Conservation (phyloP, 176 grass and related monocot species). For the Oryza officinalis region DNA sequence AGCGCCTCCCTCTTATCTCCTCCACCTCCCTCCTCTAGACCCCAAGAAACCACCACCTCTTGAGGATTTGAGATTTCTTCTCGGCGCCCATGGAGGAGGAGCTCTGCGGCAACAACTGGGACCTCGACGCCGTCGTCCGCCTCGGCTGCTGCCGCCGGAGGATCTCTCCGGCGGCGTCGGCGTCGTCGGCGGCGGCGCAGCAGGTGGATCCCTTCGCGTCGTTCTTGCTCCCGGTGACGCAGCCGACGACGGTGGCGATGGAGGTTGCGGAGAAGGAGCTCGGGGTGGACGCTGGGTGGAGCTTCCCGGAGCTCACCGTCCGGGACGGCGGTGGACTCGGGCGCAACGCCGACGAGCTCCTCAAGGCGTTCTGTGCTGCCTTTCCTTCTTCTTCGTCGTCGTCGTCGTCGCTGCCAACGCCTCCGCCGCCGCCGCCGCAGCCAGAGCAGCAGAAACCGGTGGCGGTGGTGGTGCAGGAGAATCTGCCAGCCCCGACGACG, state of each 20-base stretch:
- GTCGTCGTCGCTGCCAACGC: neutral
- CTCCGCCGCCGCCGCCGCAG: neutral
- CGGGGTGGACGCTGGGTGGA: slow-evolving; percentile 14
- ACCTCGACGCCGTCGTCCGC: slow-evolving; percentile 75
- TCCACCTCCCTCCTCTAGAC: neutral
- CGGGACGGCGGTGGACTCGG: neutral
- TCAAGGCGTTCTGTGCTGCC: slow-evolving; percentile 50
- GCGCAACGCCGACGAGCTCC: slow-evolving; percentile 65
- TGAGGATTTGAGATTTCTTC: neutral
- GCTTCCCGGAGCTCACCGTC: slow-evolving; percentile 29
- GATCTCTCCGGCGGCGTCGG: neutral
- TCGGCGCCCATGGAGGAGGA: slow-evolving; percentile 37
- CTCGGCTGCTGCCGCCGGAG: slow-evolving; percentile 32
- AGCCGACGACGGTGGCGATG: neutral
- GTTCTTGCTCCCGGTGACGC: neutral
- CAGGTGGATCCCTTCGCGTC: slow-evolving; percentile 27
- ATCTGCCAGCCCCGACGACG: neutral
- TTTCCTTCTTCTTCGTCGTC: neutral
- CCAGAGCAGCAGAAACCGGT: neutral
- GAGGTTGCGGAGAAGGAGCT: neutral
- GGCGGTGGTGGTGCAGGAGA: neutral
- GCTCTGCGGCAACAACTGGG: slow-evolving; percentile 66
- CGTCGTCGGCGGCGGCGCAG: neutral
- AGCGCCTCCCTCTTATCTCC: slow-evolving; percentile 61
- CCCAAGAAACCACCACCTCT: slow-evolving; percentile 11